A percentile compares a stretch with the other conserved stretches of the same genome.
These are phyloP conservation scores for Prototheca wickerhamii DNA, from an alignment of 163 green algal species.

Conservation along the genomic window DNA sequence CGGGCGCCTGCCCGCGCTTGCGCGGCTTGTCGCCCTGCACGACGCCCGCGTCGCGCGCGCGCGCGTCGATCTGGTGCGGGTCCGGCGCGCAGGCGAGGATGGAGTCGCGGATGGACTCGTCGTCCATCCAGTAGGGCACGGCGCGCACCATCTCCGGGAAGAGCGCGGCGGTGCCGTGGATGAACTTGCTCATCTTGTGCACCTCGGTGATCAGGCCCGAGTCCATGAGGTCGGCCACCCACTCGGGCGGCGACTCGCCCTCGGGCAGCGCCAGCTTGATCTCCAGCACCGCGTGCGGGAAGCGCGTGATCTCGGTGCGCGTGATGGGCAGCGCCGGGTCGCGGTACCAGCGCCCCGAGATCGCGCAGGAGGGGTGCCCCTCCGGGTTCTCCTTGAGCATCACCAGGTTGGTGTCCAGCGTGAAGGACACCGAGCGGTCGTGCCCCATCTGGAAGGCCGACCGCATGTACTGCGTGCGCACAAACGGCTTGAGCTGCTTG, in stretches of 20 bases:
- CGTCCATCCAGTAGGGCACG: constrained; percentile 93
- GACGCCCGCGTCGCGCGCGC: constrained; percentile 12
- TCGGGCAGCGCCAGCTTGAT: constrained; percentile 79
- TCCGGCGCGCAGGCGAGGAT: constrained; percentile 67
- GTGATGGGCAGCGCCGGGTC: constrained; percentile 60
- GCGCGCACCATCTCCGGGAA: constrained; percentile 40
- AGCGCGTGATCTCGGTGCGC: constrained; percentile 88
- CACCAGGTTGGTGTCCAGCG: constrained; percentile 88
- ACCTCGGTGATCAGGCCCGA: constrained; percentile 51
- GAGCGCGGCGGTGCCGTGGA: constrained; percentile 61
- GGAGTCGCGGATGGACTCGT: constrained; percentile 71
- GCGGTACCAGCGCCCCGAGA: constrained; percentile 65
- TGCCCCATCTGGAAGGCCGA: constrained; percentile 88
- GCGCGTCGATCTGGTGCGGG: constrained; percentile 1
- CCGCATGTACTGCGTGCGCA: constrained; percentile 92
- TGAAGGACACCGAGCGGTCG: constrained; percentile 77
- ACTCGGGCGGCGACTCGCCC: constrained; percentile 61
- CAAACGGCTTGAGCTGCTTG: constrained; percentile 84
- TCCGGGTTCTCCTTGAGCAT: constrained; percentile 97
- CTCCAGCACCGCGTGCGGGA: constrained; percentile 87
- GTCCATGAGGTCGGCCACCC: constrained; percentile 68
- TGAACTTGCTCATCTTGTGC: constrained; percentile 77
- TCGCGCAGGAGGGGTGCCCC: constrained; percentile 56
- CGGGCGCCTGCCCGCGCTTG: neutral
- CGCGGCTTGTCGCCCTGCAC: constrained; percentile 21